Evolutionary conservation across 75 land plant species (phyloP), one percentile per base, ranked within the genome.

Genomic region (Pinus albicaulis): DNA sequence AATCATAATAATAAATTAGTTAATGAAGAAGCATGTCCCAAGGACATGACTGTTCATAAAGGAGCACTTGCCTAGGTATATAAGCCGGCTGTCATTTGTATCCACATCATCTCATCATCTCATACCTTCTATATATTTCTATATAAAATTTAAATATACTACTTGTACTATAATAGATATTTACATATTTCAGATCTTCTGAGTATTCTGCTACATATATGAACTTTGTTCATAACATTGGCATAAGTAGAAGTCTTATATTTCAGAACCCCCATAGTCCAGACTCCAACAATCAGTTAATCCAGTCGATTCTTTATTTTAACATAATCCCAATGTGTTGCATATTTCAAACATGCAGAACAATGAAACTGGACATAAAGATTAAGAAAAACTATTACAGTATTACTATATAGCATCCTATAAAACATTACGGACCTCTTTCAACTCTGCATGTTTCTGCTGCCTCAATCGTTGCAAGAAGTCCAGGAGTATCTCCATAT

Each of bases 401-500:
- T 64, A 24, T 64, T 6, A 31, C 31, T 41, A 38, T 19, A 34
- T 24, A 16, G 52, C 19, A 5, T 38, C 23, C 76, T n/a, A 68
- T 36, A 68, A 22, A 41, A 41, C 23, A 68, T n/a, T 38, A 16
- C 4, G 34, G 20, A 97, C 99, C 95, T 95, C 92, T 77, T 88
- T 92, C 52, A 97, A 76, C 75, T 97, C 98, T 31, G 91, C 88
- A 82, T 89, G 85, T 70, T 97, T 97, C 77, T 91, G 93, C 77
- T 91, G 92, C 80, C 86, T 81, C 59, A 97, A 80, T 36, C 91
- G 84, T 59, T 91, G 87, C 77, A 97, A 75, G 73, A 97, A 97
- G 59, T 92, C 95, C 24, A 89, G 79, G 23, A 97, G 80, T 72
- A 97, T 88, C 81, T 95, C 93, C 95, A 97, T 87, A 76, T 97